Percentiles rank a stretch among this genome's conserved stretches.
Conservation (phyloP, 2,329 filamentous ascomycete genomes). For the Fusarium sp. region DNA sequence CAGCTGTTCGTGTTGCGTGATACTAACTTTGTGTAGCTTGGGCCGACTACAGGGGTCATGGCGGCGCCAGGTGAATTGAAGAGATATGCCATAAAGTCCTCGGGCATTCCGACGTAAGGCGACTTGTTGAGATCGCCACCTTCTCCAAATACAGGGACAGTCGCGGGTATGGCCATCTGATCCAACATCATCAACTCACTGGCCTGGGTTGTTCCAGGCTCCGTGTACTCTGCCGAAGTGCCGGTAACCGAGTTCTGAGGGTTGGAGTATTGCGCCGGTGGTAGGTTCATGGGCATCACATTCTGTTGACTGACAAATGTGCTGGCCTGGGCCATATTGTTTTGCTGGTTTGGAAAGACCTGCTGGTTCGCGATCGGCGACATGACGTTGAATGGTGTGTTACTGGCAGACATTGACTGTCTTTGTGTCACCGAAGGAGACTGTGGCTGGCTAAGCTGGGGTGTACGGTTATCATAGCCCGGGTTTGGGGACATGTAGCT, state of each 20-base stretch:
- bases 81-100: conserved; percentile 87
- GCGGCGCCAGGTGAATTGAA: conserved; percentile 68
- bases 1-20: background rate
- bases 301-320: conserved; percentile 71
- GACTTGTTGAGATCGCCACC: conserved; percentile 85
- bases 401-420: conserved; percentile 60
- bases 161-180: conserved; percentile 72
- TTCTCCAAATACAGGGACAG: conserved; percentile 88
- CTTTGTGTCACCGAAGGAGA: conserved; percentile 59
- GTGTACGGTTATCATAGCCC: conserved; percentile 48
- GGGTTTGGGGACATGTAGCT: conserved; percentile 56
- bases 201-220: conserved; percentile 58
- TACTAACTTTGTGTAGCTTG: conserved; percentile 61
- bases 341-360: conserved; percentile 61
- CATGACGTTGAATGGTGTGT: conserved; percentile 64
- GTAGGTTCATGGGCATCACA: conserved; percentile 72
- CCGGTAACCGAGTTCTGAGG: conserved; percentile 47
- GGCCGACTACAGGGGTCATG: conserved; percentile 61
- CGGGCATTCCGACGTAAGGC: conserved; percentile 84
- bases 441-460: conserved; percentile 42
- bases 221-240: conserved; percentile 58
- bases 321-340: conserved; percentile 59
- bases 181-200: conserved; percentile 71
- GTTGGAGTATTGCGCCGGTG: conserved; percentile 67
- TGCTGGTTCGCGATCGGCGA: conserved; percentile 65